Evolutionary conservation across 805 yeast species (phyloP).

Genomic region (Candida tallmaniae): DNA sequence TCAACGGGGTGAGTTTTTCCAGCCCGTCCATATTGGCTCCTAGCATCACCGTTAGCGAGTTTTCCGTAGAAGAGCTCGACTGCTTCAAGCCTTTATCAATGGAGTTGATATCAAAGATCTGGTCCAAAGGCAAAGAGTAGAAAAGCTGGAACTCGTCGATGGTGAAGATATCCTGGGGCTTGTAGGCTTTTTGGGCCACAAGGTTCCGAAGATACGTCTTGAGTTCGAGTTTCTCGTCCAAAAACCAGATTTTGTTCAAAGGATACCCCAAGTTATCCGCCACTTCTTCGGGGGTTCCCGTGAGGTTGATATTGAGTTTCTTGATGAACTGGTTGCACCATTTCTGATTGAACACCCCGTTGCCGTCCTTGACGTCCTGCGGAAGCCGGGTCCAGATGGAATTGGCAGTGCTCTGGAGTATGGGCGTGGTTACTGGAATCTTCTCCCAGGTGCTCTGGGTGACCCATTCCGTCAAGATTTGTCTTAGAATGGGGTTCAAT

Average conservation of each 20-base stretch:
- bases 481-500: conserved; percentile 49
- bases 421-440: conserved; percentile 60
- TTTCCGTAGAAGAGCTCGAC: conserved; percentile 35
- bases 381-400: conserved; percentile 63
- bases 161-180: conserved; percentile 52
- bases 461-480: conserved; percentile 66
- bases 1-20: conserved; percentile 56
- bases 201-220: conserved; percentile 37
- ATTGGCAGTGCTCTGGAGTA: conserved; percentile 58
- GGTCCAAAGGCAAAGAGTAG: conserved; percentile 57
- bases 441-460: conserved; percentile 64
- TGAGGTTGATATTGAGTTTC: conserved; percentile 48
- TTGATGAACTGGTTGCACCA: conserved; percentile 52
- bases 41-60: conserved; percentile 50
- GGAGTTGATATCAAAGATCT: conserved; percentile 44
- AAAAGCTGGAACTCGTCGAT: conserved; percentile 59
- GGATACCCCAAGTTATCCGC: conserved; percentile 21
- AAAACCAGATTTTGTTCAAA: conserved; percentile 52
- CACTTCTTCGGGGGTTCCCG: conserved; percentile 42
- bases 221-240: conserved; percentile 51
- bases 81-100: conserved; percentile 41
- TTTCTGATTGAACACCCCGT: conserved; percentile 59
- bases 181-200: conserved; percentile 30
- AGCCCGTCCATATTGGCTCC: conserved; percentile 61
- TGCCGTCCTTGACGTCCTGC: conserved; percentile 50